Base-by-base conservation (phyloP, 768 basidiomycete species). In the Suillus clintonianus region DNA sequence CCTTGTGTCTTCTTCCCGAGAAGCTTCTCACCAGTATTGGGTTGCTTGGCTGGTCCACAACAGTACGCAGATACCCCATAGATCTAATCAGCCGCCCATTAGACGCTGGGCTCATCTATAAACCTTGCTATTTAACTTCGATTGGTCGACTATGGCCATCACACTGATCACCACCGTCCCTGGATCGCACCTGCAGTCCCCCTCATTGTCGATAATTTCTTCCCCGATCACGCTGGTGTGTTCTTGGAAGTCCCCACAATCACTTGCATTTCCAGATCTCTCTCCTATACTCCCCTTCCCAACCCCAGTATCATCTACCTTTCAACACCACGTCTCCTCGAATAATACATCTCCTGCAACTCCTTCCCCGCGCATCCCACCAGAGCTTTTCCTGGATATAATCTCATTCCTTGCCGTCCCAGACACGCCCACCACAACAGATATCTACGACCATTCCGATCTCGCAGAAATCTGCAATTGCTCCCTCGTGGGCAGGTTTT, bases 401-500 rank as follows among this genome's bases (percentile, higher is more conserved):
- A 72, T 75, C 43, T 72, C 76, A 32, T 59, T 62, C 54, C 60
- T 75, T n/a, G 65, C 70, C 24, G 62, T 72, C 27, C 64, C 66
- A 37, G 57, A 24, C 51, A 62, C 60, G 0, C 57, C 65, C 1
- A 62, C 22, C 17, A 56, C 14, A n/a, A 64, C 69, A 8, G 60
- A 69, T 15, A 45, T 65, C 27, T 67, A 65, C 30, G 67, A 66
- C 47, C 69, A 62, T 1, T 24, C 51, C 8, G 62, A 77, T 61
- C 50, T 73, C 48, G 53, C 60, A 7, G 64, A 65, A 1, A 71
- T 75, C 51, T 66, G 65, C 30, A 34, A 64, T 19, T 77, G 75
- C 39, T 69, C 75, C 13, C 69, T 75, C 2, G 75, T 75, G 27
- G 75, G 67, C 70, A 75, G 72, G 22, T 66, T 74, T 30, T 75